Evolutionary conservation across 1,139 yeast species (phyloP), one percentile per base, ranked within the genome.

Genomic region (Magnusiomyces fungicola): DNA sequence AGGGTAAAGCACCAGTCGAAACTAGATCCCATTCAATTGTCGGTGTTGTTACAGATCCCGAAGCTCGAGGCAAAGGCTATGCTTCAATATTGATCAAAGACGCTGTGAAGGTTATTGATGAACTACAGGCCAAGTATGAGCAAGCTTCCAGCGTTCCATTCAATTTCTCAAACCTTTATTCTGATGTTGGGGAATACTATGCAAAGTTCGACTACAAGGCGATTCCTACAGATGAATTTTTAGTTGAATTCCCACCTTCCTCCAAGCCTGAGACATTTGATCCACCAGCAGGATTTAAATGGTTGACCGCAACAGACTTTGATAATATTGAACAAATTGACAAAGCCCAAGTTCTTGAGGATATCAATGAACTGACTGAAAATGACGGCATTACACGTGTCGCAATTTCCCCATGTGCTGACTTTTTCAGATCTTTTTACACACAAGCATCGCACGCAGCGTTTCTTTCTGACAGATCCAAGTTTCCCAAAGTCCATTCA

Each of bases 141-240:
- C 5, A 55, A 61, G 21, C 59, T 38, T 61, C 58, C 30, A 61
- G 62, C 21, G 48, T 56, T 5, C 55, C 63, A 39, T 70, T 74
- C 50, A 75, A 77, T 18, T 72, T 74, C 48, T 66, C 74, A 14
- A 76, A 74, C 51, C 69, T 83, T 52, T 84, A 83, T 70, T 81
- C 89, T 33, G 94, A 83, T 59, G 75, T 85, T 37, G 90, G 88
- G 4, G 80, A 79, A 50, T 83, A 77, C 63, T 83, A 84, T 62
- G 63, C 70, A 33, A 69, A 71, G 50, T 72, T 75, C 57, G 94
- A 87, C 1, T 84, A 80, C 63, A 66, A 69, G 40, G 73, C 52
- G 43, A 52, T 54, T n/a, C 55, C 54, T 25, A 40, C 67, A 18
- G 46, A 53, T 7, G 64, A 60, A 50, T 44, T 62, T 23, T 49